Evolutionary conservation across 2,329 filamentous ascomycete species (phyloP).

Genomic region (Fusarium sp.): DNA sequence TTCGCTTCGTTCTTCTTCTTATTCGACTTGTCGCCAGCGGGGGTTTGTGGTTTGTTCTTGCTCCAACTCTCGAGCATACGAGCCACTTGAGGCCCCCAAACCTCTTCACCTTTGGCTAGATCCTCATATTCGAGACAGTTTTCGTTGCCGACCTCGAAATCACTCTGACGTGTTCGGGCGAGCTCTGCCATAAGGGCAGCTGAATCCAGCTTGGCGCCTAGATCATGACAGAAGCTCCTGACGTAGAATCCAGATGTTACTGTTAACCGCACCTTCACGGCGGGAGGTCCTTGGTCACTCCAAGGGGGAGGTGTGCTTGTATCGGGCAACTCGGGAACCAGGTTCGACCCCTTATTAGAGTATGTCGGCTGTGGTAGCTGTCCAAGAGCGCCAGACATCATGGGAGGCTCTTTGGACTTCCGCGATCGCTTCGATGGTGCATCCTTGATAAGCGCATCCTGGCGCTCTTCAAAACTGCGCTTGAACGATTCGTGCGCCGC

Average conservation of each 20-base stretch:
- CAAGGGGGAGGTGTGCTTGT: slow-evolving; percentile 65
- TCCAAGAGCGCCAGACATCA: slow-evolving; percentile 70
- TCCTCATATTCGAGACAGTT: slow-evolving; percentile 86
- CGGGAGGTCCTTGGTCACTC: slow-evolving; percentile 75
- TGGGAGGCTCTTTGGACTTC: slow-evolving; percentile 50
- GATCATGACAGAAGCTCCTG: slow-evolving; percentile 90
- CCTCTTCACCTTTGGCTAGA: slow-evolving; percentile 78
- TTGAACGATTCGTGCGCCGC: slow-evolving; percentile 69
- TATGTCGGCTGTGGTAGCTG: slow-evolving; percentile 60
- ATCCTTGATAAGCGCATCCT: slow-evolving; percentile 68
- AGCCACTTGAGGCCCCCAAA: slow-evolving; percentile 82
- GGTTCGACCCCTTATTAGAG: slow-evolving; percentile 60
- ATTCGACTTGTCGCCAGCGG: slow-evolving; percentile 38
- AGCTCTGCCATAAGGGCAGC: slow-evolving; percentile 89
- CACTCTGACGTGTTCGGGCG: slow-evolving; percentile 81
- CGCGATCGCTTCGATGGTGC: slow-evolving; percentile 53
- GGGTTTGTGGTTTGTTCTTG: slow-evolving; percentile 38
- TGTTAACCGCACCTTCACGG: slow-evolving; percentile 86
- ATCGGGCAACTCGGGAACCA: slow-evolving; percentile 62
- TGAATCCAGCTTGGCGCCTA: slow-evolving; percentile 84
- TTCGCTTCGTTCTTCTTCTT: slow-evolving; percentile 36
- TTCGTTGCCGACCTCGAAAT: slow-evolving; percentile 75
- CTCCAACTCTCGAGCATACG: slow-evolving; percentile 61
- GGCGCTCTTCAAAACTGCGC: slow-evolving; percentile 67
- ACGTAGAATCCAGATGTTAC: slow-evolving; percentile 98